A percentile compares a stretch with the other conserved stretches of the same genome.
phyloP scores from a whole-genome alignment of 108 stramenopile genomes.

The Fragilariopsis cylindrus region DNA sequence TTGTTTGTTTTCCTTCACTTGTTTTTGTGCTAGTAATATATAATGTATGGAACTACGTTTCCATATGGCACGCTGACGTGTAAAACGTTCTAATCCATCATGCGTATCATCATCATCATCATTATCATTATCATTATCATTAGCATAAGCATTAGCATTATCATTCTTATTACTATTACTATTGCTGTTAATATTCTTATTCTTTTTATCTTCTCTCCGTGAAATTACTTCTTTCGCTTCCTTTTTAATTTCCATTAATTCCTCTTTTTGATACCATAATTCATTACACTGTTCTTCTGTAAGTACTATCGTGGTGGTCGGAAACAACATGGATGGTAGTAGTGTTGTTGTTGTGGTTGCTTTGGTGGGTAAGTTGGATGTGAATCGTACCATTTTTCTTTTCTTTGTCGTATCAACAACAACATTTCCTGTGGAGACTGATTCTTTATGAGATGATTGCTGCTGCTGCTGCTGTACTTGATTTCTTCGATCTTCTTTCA shows the following conservation, averaged over 20 bases:
- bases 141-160: no score
- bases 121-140: no score
- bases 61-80: conserved; percentile 19
- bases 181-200: not conserved
- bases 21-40: conserved; percentile 14
- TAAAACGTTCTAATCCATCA: conserved; percentile 20
- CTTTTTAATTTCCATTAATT: conserved; percentile 19
- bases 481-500: not conserved
- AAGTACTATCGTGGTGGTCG: not conserved
- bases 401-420: not conserved
- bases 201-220: not conserved
- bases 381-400: not conserved
- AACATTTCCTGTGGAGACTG: not conserved
- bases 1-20: not conserved
- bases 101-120: not conserved
- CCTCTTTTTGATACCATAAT: conserved; percentile 26
- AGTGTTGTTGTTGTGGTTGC: not conserved
- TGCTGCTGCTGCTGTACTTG: not conserved
- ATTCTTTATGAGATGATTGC: not conserved
- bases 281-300: conserved; percentile 23
- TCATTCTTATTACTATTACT: not conserved
- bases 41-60: conserved; percentile 25
- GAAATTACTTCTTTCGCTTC: conserved; percentile 3
- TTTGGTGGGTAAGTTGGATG: not conserved
- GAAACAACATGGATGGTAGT: not conserved